Base-by-base conservation (phyloP, 129 eudicot species). In the Artemisia annua region DNA sequence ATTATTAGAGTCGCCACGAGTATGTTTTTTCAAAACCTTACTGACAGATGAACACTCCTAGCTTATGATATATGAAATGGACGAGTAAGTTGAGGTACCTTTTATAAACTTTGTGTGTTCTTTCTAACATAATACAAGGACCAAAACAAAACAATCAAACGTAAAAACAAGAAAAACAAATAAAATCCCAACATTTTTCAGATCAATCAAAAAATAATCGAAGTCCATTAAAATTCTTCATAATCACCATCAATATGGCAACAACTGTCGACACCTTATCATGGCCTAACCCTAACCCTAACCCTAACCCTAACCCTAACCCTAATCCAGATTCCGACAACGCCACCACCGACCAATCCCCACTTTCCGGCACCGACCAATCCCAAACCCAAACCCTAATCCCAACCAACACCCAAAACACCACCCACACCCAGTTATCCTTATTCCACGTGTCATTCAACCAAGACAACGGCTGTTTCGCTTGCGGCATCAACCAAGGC, bases 381-480 rank as follows among this genome's bases (percentile, higher is more conserved):
- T 0, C 66, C 71, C 44, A 63, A 63, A 32, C 63, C 32, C 78
- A 39, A 12, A 14, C 57, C 72, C 46, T 64, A 53, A 75, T 65
- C 43, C 66, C 71, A 35, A 64, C 46, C 14, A 56, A 44, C 67
- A n/a, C 7, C 3, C 32, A 48, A 26, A 58, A 49, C 66, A 70
- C 75, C 66, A 70, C 76, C 3, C 69, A 67, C 26, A 82, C 0
- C 64, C 65, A 48, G 76, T 78, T 1, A 39, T 30, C 83, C 15
- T 84, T 92, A 32, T 81, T 85, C 24, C 96, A 89, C 79, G 82
- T 89, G 2, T 87, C 95, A 1, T 92, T 92, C 61, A 92, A 92
- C 63, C 98, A 92, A 28, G 96, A 92, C 35, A 72, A 74, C 75
- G 95, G 90, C 13, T 89, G 96, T 57, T 92, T 92, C 62, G 88